Conservation (phyloP, 495 filamentous ascomycete genomes). For the Penicillium parvum region DNA sequence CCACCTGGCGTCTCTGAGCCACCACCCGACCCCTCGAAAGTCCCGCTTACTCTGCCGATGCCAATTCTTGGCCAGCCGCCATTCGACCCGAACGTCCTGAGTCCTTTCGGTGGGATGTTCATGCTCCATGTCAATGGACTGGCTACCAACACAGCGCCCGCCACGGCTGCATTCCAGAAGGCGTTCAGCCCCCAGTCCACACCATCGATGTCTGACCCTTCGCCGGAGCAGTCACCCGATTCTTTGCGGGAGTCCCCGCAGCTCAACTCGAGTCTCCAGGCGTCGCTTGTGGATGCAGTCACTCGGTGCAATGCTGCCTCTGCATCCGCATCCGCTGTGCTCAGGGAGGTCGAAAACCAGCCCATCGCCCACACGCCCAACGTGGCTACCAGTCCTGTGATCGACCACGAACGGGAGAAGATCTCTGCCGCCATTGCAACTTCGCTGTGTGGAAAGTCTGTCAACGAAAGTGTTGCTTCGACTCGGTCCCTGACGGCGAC, state of each 20-base stretch:
- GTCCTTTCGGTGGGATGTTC: conserved; percentile 22
- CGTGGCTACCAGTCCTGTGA: too few species aligned
- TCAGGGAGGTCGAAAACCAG: too few species aligned
- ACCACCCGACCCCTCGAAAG: neutral
- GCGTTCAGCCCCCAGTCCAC: neutral
- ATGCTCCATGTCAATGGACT: neutral
- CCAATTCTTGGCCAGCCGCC: conserved; percentile 13
- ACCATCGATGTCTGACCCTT: neutral
- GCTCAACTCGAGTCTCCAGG: neutral
- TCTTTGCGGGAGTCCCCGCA: neutral
- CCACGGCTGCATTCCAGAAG: neutral
- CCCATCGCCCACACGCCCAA: too few species aligned
- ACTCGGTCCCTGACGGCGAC: conserved; percentile 10
- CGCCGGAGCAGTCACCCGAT: neutral
- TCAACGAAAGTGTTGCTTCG: conserved; percentile 2
- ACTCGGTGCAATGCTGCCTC: too few species aligned
- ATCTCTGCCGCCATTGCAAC: neutral
- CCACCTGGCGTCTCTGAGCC: neutral
- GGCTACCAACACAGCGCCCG: neutral
- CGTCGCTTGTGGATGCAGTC: neutral
- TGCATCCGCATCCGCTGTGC: too few species aligned
- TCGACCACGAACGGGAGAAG: neutral
- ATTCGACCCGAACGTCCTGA: conserved; percentile 11
- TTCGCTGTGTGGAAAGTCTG: neutral
- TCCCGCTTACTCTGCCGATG: neutral